phyloP scores from a whole-genome alignment of 805 yeast genomes.

The Metschnikowia similis region DNA sequence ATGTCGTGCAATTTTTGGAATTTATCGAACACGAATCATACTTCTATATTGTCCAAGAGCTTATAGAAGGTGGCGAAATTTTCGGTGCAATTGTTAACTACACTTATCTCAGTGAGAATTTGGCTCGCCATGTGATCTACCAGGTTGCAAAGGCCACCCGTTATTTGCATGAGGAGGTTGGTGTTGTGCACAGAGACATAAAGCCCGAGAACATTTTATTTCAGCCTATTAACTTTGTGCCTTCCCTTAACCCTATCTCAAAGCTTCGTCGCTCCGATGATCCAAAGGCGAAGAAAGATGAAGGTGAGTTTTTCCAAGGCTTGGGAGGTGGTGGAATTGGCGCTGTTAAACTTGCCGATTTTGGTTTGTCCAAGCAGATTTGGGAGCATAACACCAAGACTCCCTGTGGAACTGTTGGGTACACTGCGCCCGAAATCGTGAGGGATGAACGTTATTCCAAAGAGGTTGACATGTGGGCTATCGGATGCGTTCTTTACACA shows the following conservation, averaged over 20 bases:
- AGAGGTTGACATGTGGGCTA: slow-evolving; percentile 69
- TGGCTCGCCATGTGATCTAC: slow-evolving; percentile 65
- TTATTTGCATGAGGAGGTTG: slow-evolving; percentile 57
- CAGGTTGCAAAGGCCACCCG: slow-evolving; percentile 70
- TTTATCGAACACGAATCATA: slow-evolving; percentile 48
- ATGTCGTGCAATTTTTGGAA: slow-evolving; percentile 53
- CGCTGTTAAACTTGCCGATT: slow-evolving; percentile 60
- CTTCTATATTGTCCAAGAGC: slow-evolving; percentile 65
- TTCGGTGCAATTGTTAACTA: slow-evolving; percentile 74
- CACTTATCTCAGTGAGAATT: slow-evolving; percentile 71
- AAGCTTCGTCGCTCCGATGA: slow-evolving; percentile 54
- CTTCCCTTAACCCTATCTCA: slow-evolving; percentile 36
- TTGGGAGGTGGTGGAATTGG: slow-evolving; percentile 67
- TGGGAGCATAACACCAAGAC: slow-evolving; percentile 46
- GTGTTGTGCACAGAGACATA: slow-evolving; percentile 74
- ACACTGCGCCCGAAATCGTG: slow-evolving; percentile 66
- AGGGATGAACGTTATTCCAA: slow-evolving; percentile 57
- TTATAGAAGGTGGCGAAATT: slow-evolving; percentile 73
- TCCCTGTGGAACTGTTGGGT: slow-evolving; percentile 75
- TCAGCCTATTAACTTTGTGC: slow-evolving; percentile 49
- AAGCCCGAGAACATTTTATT: slow-evolving; percentile 77
- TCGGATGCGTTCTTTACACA: slow-evolving; percentile 68
- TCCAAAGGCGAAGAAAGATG: slow-evolving; percentile 51
- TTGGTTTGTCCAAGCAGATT: slow-evolving; percentile 62
- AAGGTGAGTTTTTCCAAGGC: slow-evolving; percentile 50